Base-by-base conservation (phyloP, 2,329 filamentous ascomycete genomes). In the Monosporascus sp. region DNA sequence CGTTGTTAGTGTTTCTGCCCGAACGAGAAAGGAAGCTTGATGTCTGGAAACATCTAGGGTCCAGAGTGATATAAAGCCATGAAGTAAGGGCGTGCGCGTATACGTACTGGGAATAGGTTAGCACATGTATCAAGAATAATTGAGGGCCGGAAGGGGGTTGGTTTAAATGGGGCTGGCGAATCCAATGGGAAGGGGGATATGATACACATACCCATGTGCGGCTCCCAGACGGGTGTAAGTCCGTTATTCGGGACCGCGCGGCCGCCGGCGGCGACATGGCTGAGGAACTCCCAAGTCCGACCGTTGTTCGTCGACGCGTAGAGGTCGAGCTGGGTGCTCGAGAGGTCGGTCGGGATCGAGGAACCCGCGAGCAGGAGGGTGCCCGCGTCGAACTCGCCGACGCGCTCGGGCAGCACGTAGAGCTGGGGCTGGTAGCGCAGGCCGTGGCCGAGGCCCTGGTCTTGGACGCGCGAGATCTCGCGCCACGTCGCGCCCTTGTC, bases 171-270 rank as follows among this genome's bases (percentile, higher is more conserved):
- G 31, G 9, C 11, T 5, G 31, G 31, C 9, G 31, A 14, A 34
- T 34, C 9, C 9, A 5, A 14, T 14, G 27, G 27, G 27, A 31
- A 5, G 5, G 27, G 7, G 25, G 25, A 11, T 14, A 5, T 34
- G 31, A 5, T 14, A 5, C 3, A 14, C 31, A 14, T 34, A 34
- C 31, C 31, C 31, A 89, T 68, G 66, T 86, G 88, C 0, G 86
- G 86, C 66, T 90, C 87, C 86, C 86, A 90, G 20, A 90, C 82
- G 0, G 85, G 84, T 0, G 83, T 86, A 38, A 83, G 66, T 1
- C 83, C 85, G 61, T 89, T 87, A 62, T 81, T 77, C 3, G 85
- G 80, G 0, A 72, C 61, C 2, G 85, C 84, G 47, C 75, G 74
- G n/a, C 84, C 84, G 36, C 86, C 86, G 2, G 73, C 70, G 1